These are phyloP conservation scores for Syncephalis plumigaleata DNA, from an alignment of 371 early-diverging fungal species.

Conservation along the genomic window DNA sequence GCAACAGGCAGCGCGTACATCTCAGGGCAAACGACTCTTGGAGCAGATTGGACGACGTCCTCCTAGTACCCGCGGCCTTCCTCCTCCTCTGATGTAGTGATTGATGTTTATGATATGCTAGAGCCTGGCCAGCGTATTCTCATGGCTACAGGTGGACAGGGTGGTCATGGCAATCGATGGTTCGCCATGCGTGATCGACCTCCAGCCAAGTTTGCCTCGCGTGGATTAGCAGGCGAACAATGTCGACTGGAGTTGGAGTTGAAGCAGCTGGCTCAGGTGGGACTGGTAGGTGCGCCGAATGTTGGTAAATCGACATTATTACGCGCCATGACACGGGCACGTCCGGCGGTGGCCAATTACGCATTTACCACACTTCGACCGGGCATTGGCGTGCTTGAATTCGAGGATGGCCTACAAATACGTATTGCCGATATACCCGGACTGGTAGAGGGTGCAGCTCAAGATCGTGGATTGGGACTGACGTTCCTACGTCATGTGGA, in stretches of 20 bases:
- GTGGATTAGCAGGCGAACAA: conserved; percentile 59
- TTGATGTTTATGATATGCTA: conserved; percentile 19
- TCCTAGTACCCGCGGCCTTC: no score
- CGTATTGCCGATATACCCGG: conserved; percentile 95
- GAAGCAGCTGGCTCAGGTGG: conserved; percentile 91
- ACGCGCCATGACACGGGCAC: conserved; percentile 86
- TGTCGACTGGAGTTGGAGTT: conserved; percentile 72
- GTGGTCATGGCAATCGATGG: conserved; percentile 73
- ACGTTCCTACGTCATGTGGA: conserved; percentile 88
- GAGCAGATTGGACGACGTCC: conserved; percentile 7
- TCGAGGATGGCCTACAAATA: conserved; percentile 56
- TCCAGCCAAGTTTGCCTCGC: conserved; percentile 70
- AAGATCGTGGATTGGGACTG: conserved; percentile 85
- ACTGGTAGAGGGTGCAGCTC: conserved; percentile 76
- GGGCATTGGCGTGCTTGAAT: conserved; percentile 84
- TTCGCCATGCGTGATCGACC: conserved; percentile 55
- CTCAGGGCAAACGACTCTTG: not conserved
- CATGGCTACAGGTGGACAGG: conserved; percentile 52
- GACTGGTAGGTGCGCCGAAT: conserved; percentile 90
- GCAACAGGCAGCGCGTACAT: no score
- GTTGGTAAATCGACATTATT: conserved; percentile 92
- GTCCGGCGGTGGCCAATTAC: conserved; percentile 86
- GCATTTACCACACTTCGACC: conserved; percentile 96
- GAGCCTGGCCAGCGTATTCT: conserved; percentile 17
- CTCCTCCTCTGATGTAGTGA: no score